Base-by-base conservation (phyloP, 1,284 basidiomycete species). In the Papiliotrema laurentii region DNA sequence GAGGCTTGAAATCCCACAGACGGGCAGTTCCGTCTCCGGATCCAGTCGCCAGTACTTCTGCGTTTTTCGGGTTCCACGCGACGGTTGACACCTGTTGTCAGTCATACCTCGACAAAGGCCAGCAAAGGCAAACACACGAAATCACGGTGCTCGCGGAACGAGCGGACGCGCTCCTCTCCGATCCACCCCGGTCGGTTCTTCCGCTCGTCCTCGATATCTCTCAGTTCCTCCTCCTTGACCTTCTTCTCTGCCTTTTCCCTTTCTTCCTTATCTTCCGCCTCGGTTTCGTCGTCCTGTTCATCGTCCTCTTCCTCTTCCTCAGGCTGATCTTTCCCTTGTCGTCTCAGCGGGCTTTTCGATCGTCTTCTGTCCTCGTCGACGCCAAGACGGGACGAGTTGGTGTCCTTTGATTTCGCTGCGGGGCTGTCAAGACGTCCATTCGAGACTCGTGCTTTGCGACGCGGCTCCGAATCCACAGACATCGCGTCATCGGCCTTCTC, bases 31-130 rank as follows among this genome's bases (percentile, higher is more conserved):
- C 66, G 37, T 72, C 70, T 4, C 45, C 47, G 7, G 59, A 59
- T 1, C 60, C 63, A 0, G 63, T 61, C 5, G 66, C 68, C 9
- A 72, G 39, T 2, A 66, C 54, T 22, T 67, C 66, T 3, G 44
- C 39, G 36, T 70, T 69, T 33, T 61, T 61, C 0, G 70, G 68
- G 33, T 71, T 71, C 68, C 68, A 72, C 0, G 64, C 61, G 1
- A 71, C 47, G 28, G 60, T 60, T 2, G 62, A 61, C 1, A 71
- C 66, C 64, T 68, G 22, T 1, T n/a, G 13, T 37, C n/a, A 46
- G 42, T 24, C 38, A 30, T 9, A 6, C 14, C 14, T 19, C 34
- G 34, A 6, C 34, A n/a, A 33, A 10, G 30, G 30, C 30, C 10
- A 9, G n/a, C n/a, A 33, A 10, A 33, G 30, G 30, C 30, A 33